Conservation (phyloP, 768 basidiomycete species). For the Ramaria rubella region DNA sequence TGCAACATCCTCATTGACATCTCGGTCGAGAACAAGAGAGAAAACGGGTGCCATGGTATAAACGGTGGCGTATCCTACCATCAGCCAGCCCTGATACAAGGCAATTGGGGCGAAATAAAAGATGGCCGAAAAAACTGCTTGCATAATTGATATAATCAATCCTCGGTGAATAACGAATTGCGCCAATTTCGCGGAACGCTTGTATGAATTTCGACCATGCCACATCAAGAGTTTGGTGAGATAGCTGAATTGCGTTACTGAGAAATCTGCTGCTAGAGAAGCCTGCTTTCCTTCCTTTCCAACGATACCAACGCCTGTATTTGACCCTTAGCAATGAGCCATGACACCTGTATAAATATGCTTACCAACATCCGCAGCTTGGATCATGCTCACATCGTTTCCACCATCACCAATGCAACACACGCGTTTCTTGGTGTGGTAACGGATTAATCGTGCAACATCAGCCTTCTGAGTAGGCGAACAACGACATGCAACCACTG, state of each 20-base stretch:
- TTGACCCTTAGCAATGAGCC: conserved; percentile 17
- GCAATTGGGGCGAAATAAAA: conserved; percentile 96
- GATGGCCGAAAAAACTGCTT: conserved; percentile 91
- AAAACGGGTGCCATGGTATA: conserved; percentile 99
- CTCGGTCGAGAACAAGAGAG: conserved; percentile 90
- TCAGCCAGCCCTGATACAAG: conserved; percentile 95
- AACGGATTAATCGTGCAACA: conserved; percentile 87
- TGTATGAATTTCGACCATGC: conserved; percentile 98
- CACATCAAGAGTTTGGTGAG: conserved; percentile 95
- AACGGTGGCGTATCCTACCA: conserved; percentile 93
- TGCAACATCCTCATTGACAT: conserved; percentile 93
- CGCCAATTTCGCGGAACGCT: conserved; percentile 93
- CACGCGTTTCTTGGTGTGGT: conserved; percentile 87
- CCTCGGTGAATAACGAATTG: conserved; percentile 99
- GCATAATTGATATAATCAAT: conserved; percentile 95
- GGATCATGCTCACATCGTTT: conserved; percentile 99
- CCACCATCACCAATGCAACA: conserved; percentile 99
- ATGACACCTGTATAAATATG: conserved; percentile 16
- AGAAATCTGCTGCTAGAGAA: conserved; percentile 97
- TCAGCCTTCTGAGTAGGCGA: conserved; percentile 99
- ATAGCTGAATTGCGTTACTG: conserved; percentile 92
- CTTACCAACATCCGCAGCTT: conserved; percentile 96
- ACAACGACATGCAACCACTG: conserved; percentile 96
- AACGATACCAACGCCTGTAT: conserved; percentile 87
- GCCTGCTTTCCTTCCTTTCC: conserved; percentile 99